Percentiles rank a stretch among this genome's conserved stretches.
phyloP scores from a whole-genome alignment of 129 eudicot species.

The Dittrichia graveolens region DNA sequence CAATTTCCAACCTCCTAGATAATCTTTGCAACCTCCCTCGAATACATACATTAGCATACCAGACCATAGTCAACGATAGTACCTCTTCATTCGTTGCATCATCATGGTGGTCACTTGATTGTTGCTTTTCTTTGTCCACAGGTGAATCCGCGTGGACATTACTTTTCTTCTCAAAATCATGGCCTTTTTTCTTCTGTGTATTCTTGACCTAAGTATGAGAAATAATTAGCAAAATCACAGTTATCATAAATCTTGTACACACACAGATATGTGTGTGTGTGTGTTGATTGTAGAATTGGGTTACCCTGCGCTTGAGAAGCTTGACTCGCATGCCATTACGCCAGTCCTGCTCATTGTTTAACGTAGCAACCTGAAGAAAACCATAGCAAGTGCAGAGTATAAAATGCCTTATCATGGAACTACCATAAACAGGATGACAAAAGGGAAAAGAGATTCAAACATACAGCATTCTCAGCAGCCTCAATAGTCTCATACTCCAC shows the following conservation, averaged over 20 bases:
- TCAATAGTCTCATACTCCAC: constrained; percentile 81
- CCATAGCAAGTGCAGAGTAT: not conserved
- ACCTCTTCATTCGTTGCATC: constrained; percentile 75
- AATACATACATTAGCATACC: not conserved
- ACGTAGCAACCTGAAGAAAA: constrained; percentile 66
- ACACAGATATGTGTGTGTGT: no score
- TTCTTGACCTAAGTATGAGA: constrained; percentile 53
- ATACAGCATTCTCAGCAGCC: constrained; percentile 97
- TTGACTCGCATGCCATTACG: constrained; percentile 93
- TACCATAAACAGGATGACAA: not conserved
- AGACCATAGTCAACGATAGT: not conserved
- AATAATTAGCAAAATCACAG: constrained; percentile 18
- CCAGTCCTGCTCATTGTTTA: constrained; percentile 94
- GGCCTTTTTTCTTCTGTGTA: constrained; percentile 50
- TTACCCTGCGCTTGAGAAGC: constrained; percentile 79
- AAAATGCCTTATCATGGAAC: not conserved
- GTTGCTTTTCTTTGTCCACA: constrained; percentile 55
- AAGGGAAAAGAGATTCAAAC: constrained; percentile 26
- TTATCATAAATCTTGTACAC: not conserved
- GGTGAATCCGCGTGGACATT: constrained; percentile 49
- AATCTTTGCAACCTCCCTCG: not conserved
- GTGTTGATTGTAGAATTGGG: not conserved
- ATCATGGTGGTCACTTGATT: constrained; percentile 59
- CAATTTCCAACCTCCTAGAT: not conserved
- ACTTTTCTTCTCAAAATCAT: constrained; percentile 60